Percentiles rank a stretch among this genome's conserved stretches.
phyloP scores from a whole-genome alignment of 768 basidiomycete species.

The Fibroporia radiculosa region DNA sequence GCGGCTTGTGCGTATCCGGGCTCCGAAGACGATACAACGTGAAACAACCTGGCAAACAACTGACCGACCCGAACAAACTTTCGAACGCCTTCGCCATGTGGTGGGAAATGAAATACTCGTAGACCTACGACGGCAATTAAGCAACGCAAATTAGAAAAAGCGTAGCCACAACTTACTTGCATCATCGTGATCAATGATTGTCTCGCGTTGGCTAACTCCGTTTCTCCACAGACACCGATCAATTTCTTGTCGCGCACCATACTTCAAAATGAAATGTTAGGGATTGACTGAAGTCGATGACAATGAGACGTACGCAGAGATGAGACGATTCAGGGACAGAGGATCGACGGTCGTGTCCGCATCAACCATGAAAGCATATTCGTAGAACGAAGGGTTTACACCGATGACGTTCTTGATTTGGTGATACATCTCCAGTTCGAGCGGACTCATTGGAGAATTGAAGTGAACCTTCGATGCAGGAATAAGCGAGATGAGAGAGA shows the following conservation, averaged over 20 bases:
- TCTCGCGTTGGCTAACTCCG: conserved; percentile 85
- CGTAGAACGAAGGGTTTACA: conserved; percentile 97
- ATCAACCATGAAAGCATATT: conserved; percentile 89
- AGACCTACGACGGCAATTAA: conserved; percentile 86
- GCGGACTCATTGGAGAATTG: conserved; percentile 90
- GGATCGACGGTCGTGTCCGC: conserved; percentile 93
- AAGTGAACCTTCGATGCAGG: conserved; percentile 72
- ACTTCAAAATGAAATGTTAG: conserved; percentile 29
- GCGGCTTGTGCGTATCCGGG: conserved; percentile 90
- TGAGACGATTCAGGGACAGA: conserved; percentile 78
- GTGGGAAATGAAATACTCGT: conserved; percentile 99
- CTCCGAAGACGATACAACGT: conserved; percentile 93
- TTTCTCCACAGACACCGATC: conserved; percentile 94
- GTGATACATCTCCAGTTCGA: conserved; percentile 98
- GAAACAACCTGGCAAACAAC: conserved; percentile 98
- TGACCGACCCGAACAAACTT: conserved; percentile 93
- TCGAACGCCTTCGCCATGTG: conserved; percentile 99
- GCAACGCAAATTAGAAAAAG: not conserved
- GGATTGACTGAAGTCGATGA: not conserved
- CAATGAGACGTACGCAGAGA: conserved; percentile 71
- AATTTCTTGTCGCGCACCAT: conserved; percentile 97
- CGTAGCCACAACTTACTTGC: conserved; percentile 47
- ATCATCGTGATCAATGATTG: conserved; percentile 96
- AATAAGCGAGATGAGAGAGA: not conserved
- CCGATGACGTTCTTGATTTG: conserved; percentile 99